Base-by-base conservation (phyloP, 2,329 filamentous ascomycete genomes). In the Aspergillus quadricinctus region DNA sequence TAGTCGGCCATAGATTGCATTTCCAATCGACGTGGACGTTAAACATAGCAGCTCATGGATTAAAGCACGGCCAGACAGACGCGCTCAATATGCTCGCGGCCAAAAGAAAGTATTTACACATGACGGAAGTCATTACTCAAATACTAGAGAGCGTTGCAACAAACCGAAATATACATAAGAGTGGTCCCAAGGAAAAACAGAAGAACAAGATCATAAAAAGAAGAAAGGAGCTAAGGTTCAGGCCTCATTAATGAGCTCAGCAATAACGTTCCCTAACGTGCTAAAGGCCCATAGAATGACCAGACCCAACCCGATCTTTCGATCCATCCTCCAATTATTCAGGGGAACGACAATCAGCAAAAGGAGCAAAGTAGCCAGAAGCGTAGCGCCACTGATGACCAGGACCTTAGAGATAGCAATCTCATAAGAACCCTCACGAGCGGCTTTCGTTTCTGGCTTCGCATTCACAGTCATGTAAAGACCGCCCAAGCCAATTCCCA, bases 401-500 rank as follows among this genome's bases (percentile, higher is more conserved):
- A 99, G 77, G 3, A 92, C 95, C 27, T 88, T 89, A 57, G 87
- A 90, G 54, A 99, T 88, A 61, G 90, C 83, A 57, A 99, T 89
- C 54, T 86, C 82, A 70, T 97, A 97, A 0, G 90, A 85, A 63
- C 86, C 64, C 5, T 55, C 54, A 3, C 57, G 51, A 14, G 58
- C 28, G 51, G 50, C 49, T 28, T 57, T 31, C 54, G 60, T 51
- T 54, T 60, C 17, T n/a, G 58, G 17, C 51, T 62, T 48, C 35
- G 65, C 53, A 3, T 88, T 82, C 17, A 95, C 80, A 55, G 90
- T 92, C 83, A 97, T 94, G 70, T 92, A 95, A 41, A 90, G 83
- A 17, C 94, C 94, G 27, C 89, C 89, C 3, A 97, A 80, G n/a
- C 94, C 94, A 52, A 99, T 92, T 0, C 94, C 94, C 3, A 99